These are phyloP conservation scores for Pholiota microspora DNA, from an alignment of 768 basidiomycete species.

Conservation along the genomic window DNA sequence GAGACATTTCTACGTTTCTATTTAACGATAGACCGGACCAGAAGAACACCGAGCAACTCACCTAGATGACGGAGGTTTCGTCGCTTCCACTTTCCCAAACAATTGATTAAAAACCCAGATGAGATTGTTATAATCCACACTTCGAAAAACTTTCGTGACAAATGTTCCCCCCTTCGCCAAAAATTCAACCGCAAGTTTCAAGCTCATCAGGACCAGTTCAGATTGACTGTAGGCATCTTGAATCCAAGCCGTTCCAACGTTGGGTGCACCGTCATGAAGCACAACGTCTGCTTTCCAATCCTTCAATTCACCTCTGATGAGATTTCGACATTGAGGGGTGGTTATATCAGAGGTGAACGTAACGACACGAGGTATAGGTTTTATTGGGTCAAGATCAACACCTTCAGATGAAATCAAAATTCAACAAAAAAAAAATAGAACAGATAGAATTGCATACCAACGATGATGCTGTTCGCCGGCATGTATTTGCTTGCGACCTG, in stretches of 20 bases:
- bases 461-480: constrained; percentile 88
- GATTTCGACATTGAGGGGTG: constrained; percentile 83
- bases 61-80: constrained; percentile 97
- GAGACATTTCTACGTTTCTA: constrained; percentile 89
- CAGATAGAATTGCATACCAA: constrained; percentile 47
- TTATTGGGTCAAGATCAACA: constrained; percentile 95
- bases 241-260: constrained; percentile 98
- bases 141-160: constrained; percentile 97
- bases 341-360: constrained; percentile 97
- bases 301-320: constrained; percentile 84
- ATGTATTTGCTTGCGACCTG: constrained; percentile 98
- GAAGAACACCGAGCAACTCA: no score
- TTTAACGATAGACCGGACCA: no score
- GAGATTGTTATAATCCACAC: constrained; percentile 96
- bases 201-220: constrained; percentile 92
- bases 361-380: constrained; percentile 88
- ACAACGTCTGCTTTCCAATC: constrained; percentile 99
- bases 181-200: constrained; percentile 96
- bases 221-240: constrained; percentile 98
- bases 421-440: constrained; percentile 6
- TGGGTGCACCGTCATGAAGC: constrained; percentile 98
- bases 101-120: constrained; percentile 99
- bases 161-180: constrained; percentile 91
- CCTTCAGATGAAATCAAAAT: constrained; percentile 46
- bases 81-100: constrained; percentile 95